Evolutionary conservation across 208 protist species (phyloP).

Genomic region (Herpetomonas samuelpessoai): DNA sequence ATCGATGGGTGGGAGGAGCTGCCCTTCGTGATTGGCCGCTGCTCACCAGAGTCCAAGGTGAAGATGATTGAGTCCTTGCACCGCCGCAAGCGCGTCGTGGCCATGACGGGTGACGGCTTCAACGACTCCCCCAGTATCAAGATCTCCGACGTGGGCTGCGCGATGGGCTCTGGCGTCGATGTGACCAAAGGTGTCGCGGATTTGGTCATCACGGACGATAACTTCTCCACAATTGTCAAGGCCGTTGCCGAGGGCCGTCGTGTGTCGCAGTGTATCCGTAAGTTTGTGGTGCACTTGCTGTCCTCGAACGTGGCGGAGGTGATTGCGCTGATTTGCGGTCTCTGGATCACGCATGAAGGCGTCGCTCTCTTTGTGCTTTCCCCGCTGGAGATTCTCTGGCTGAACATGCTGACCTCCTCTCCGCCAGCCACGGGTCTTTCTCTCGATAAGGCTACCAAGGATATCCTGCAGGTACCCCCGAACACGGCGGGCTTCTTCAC

Average conservation of each 20-base stretch:
- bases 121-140: conserved; percentile 97
- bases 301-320: conserved; percentile 89
- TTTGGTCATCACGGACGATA: conserved; percentile 97
- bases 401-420: conserved; percentile 88
- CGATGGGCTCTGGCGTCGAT: conserved; percentile 97
- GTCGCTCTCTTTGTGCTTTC: conserved; percentile 79
- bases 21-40: conserved; percentile 84
- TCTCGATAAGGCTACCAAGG: conserved; percentile 63
- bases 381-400: conserved; percentile 92
- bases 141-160: conserved; percentile 94
- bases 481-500: conserved; percentile 82
- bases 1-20: conserved; percentile 77
- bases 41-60: conserved; percentile 89
- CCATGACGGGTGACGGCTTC: conserved; percentile 95
- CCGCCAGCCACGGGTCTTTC: conserved; percentile 79
- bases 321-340: conserved; percentile 83
- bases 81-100: conserved; percentile 62
- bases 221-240: conserved; percentile 98
- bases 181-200: conserved; percentile 95
- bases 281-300: conserved; percentile 89
- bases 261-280: conserved; percentile 85
- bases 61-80: conserved; percentile 91
- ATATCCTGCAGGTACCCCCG: conserved; percentile 80
- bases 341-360: conserved; percentile 67
- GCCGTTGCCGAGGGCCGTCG: conserved; percentile 85